phyloP scores from a whole-genome alignment of 768 basidiomycete species.

The Suillus spraguei region DNA sequence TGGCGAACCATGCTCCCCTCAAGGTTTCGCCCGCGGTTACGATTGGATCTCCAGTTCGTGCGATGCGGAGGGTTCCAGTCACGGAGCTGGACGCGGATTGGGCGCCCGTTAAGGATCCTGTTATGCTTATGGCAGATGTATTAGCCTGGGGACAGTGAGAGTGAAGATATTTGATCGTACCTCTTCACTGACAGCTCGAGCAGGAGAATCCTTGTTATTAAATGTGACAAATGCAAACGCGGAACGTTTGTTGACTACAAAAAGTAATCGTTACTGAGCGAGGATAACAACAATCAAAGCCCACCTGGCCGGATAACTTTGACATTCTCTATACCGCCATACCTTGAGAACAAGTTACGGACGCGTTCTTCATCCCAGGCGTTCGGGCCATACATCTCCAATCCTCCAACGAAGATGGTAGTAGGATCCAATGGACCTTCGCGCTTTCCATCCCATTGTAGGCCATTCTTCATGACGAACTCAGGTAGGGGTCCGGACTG shows the following conservation, averaged over 20 bases:
- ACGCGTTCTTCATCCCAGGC: slow-evolving; percentile 75
- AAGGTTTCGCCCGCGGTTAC: slow-evolving; percentile 44
- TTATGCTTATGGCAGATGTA: slow-evolving; percentile 56
- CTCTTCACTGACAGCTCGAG: slow-evolving; percentile 67
- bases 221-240: slow-evolving; percentile 83
- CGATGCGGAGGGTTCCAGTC: slow-evolving; percentile 64
- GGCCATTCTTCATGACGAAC: slow-evolving; percentile 26
- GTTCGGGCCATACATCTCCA: slow-evolving; percentile 62
- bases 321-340: slow-evolving; percentile 64
- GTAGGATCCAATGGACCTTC: slow-evolving; percentile 58
- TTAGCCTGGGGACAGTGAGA: slow-evolving; percentile 11
- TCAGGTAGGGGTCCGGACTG: slow-evolving; percentile 29
- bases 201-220: slow-evolving; percentile 60
- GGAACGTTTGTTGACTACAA: slow-evolving; percentile 59
- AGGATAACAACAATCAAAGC: slow-evolving; percentile 24
- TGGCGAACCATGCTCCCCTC: slow-evolving; percentile 31
- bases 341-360: slow-evolving; percentile 58
- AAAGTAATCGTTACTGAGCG: not conserved
- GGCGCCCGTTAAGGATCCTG: slow-evolving; percentile 64
- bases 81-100: slow-evolving; percentile 75
- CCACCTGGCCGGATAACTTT: slow-evolving; percentile 68
- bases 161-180: slow-evolving; percentile 35
- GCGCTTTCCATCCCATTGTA: slow-evolving; percentile 21
- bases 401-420: slow-evolving; percentile 76
- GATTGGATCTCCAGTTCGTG: slow-evolving; percentile 36